phyloP scores from a whole-genome alignment of 169 alveolate species.

The Cryptosporidium meleagridis region DNA sequence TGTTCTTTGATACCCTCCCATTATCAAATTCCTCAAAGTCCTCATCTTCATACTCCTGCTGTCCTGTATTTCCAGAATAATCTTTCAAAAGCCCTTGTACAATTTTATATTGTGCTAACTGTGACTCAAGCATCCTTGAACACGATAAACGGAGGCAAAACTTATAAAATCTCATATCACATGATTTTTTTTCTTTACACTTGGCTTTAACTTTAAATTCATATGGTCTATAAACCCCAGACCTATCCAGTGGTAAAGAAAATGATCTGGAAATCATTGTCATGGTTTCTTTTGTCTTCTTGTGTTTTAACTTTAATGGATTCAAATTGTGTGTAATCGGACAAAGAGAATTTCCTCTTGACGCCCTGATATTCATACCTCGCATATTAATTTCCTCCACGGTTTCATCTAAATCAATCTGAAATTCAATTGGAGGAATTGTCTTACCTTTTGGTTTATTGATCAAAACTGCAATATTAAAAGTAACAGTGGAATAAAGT shows the following conservation, averaged over 20 bases:
- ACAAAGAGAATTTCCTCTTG: constrained; percentile 32
- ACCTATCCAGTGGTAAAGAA: constrained; percentile 62
- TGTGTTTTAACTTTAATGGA: constrained; percentile 7
- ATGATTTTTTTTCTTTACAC: constrained; percentile 13
- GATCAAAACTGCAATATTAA: background rate
- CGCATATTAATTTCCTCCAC: constrained; percentile 41
- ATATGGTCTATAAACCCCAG: constrained; percentile 48
- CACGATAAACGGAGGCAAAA: constrained; percentile 50
- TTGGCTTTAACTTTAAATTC: constrained; percentile 49
- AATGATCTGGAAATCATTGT: constrained; percentile 35
- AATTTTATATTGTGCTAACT: constrained; percentile 27
- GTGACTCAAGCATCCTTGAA: constrained; percentile 63
- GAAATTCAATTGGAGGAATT: constrained; percentile 39
- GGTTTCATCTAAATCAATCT: constrained; percentile 51
- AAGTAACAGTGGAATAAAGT: constrained; percentile 42
- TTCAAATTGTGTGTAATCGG: constrained; percentile 18
- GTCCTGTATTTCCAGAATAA: background rate
- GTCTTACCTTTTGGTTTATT: background rate
- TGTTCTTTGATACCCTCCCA: background rate
- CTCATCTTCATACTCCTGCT: background rate
- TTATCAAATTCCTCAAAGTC: background rate
- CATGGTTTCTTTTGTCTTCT: constrained; percentile 2
- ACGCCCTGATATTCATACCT: background rate
- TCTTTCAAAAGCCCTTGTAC: constrained; percentile 13
- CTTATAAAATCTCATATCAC: constrained; percentile 26